Evolutionary conservation across 2,329 filamentous ascomycete species (phyloP), one percentile per base, ranked within the genome.

Genomic region (Chrysosphaeria jannelii): DNA sequence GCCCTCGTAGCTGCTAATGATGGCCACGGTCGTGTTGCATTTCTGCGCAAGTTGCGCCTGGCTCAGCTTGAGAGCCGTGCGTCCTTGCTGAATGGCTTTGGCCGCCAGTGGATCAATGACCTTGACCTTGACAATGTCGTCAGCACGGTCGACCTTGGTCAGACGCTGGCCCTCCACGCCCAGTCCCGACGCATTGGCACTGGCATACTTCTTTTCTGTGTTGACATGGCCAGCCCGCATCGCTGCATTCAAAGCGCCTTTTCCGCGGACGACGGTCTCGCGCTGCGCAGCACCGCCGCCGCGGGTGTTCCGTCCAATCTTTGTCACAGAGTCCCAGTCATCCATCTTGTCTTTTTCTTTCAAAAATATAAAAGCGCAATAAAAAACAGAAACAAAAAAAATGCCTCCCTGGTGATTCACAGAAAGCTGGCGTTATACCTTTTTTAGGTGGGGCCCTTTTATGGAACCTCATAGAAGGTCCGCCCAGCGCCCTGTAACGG

Each of bases 61-160:
- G 27, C 79, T 88, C 75, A 93, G 81, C 53, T 89, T 85, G 47
- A 79, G 78, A 47, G 71, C 71, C 43, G 75, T 67, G 42, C 69
- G 63, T 41, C 64, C 65, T 33, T 85, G 72, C 26, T 71, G 62
- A 39, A 68, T 59, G 38, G 64, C 58, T 50, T 93, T 91, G 33
- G 69, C 72, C 34, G 74, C 63, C 38, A 72, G 76, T 33, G 93
- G 75, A 27, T 60, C 55, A 28, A 91, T 56, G 22, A 76, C 88
- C 53, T 89, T 89, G 40, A 78, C 79, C 54, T 90, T 90, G 49
- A 93, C 69, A 50, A 91, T 90, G 44, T 91, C 85, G 54, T 93
- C 79, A 43, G 66, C 68, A 35, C 81, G 79, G 57, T 93, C 85
- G 46, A 97, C 79, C 56, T 93, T 91, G 35, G 85, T 93, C 33